phyloP scores from a whole-genome alignment of 768 basidiomycete genomes.

The Crucibulum laeve region DNA sequence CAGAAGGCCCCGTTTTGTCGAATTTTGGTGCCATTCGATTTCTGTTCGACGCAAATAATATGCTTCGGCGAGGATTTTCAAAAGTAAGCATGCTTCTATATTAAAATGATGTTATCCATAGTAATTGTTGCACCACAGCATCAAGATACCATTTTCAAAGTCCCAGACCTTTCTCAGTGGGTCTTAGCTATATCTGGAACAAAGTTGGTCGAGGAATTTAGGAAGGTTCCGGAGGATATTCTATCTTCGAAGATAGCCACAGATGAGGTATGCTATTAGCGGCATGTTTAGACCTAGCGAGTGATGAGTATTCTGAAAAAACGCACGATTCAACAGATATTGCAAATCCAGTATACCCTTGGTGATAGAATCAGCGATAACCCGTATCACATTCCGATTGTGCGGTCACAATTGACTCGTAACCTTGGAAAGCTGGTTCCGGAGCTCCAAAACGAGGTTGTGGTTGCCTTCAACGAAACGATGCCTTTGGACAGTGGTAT shows the following conservation, averaged over 20 bases:
- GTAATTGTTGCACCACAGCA: no score
- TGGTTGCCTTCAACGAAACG: constrained; percentile 31
- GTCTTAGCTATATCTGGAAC: not conserved
- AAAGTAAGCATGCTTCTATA: no score
- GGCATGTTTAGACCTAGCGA: constrained; percentile 8
- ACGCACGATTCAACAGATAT: constrained; percentile 14
- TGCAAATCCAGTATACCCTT: constrained; percentile 30
- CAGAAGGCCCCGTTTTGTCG: no score
- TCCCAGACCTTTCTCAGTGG: constrained; percentile 7
- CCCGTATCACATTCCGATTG: constrained; percentile 31
- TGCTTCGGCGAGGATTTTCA: no score
- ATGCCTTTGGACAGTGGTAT: constrained; percentile 22
- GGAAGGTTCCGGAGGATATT: not conserved
- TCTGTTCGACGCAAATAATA: no score
- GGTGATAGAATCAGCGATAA: constrained; percentile 23
- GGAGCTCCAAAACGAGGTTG: constrained; percentile 42
- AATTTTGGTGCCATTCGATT: no score
- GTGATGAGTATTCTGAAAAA: not conserved
- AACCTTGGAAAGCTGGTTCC: constrained; percentile 28
- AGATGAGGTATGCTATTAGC: constrained; percentile 3
- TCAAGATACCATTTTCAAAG: constrained; percentile 13
- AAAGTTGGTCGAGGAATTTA: not conserved
- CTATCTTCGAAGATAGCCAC: not conserved
- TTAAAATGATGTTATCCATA: no score
- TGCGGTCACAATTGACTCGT: constrained; percentile 29